A percentile compares a stretch with the other conserved stretches of the same genome.
Evolutionary conservation across 345 rosid species (phyloP).

Genomic region (Salix brachista): DNA sequence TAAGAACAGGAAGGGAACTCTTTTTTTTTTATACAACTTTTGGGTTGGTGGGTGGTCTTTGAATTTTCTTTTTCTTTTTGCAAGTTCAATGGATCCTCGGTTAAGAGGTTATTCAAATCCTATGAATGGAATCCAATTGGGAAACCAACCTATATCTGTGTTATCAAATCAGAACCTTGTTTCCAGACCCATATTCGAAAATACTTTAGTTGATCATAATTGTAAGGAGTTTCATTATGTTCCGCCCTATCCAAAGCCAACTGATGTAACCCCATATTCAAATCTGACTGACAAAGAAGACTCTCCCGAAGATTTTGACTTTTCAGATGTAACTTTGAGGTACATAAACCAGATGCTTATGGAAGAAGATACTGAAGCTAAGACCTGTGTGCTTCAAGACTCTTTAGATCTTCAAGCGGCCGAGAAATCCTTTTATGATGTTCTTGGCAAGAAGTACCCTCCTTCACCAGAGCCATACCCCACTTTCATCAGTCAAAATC

Average conservation of each 20-base stretch:
- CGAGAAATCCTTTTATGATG: conserved; percentile 63
- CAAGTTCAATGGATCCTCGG: conserved; percentile 45
- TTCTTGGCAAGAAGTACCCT: conserved; percentile 54
- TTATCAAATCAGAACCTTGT: conserved; percentile 39
- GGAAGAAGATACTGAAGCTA: conserved; percentile 69
- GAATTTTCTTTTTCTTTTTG: background rate
- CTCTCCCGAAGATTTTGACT: conserved; percentile 51
- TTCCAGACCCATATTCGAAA: conserved; percentile 34
- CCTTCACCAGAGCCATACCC: conserved; percentile 44
- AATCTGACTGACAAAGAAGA: conserved; percentile 43
- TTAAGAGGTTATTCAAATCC: conserved; percentile 35
- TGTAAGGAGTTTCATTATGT: conserved; percentile 32
- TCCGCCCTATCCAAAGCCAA: conserved; percentile 20
- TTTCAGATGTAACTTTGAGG: conserved; percentile 50
- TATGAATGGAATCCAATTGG: conserved; percentile 34
- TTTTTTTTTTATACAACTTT: no score
- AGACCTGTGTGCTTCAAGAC: conserved; percentile 56
- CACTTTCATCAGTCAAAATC: conserved; percentile 15
- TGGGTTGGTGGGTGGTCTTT: background rate
- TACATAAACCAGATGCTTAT: conserved; percentile 73
- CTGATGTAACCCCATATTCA: conserved; percentile 5
- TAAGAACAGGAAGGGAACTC: no score
- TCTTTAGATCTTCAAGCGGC: conserved; percentile 70
- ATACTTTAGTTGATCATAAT: conserved; percentile 17
- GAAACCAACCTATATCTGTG: conserved; percentile 36